Conservation (phyloP, 352 stramenopile species). For the Globisporangium spinosum region DNA sequence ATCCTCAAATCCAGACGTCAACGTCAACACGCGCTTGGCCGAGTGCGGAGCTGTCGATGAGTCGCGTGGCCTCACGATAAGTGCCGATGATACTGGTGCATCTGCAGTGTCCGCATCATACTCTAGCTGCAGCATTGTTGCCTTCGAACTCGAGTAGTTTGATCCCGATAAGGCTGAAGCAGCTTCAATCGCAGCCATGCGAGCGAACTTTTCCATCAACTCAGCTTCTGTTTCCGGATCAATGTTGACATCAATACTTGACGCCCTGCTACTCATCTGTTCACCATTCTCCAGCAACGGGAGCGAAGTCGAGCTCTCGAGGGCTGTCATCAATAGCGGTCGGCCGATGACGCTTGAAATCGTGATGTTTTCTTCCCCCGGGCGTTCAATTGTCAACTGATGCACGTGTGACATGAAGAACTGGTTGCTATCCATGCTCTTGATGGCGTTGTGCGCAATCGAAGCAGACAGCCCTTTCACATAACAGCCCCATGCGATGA, state of each 20-base stretch:
- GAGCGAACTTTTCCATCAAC: slow-evolving; percentile 66
- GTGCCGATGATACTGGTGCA: slow-evolving; percentile 10
- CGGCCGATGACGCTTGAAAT: slow-evolving; percentile 75
- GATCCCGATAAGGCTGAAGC: slow-evolving; percentile 16
- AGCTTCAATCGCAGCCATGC: slow-evolving; percentile 47
- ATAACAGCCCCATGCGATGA: slow-evolving; percentile 76
- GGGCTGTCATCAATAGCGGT: slow-evolving; percentile 49
- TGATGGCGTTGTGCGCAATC: slow-evolving; percentile 57
- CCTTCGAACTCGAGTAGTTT: slow-evolving; percentile 23
- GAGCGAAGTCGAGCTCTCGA: slow-evolving; percentile 26
- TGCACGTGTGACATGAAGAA: slow-evolving; percentile 68
- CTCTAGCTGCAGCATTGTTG: slow-evolving; percentile 35
- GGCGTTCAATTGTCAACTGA: slow-evolving; percentile 62
- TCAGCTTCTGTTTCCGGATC: slow-evolving; percentile 47
- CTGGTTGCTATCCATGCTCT: slow-evolving; percentile 54
- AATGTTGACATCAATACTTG: slow-evolving; percentile 27
- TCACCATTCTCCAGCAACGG: slow-evolving; percentile 51
- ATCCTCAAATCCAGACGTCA: slow-evolving; percentile 20
- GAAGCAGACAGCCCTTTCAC: slow-evolving; percentile 67
- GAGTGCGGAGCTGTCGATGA: slow-evolving; percentile 20
- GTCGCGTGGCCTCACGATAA: slow-evolving; percentile 13
- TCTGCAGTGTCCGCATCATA: slow-evolving; percentile 27
- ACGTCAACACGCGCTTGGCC: slow-evolving; percentile 24
- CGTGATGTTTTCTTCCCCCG: slow-evolving; percentile 64
- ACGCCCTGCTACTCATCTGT: slow-evolving; percentile 18